A percentile compares a stretch with the other conserved stretches of the same genome.
Conservation (phyloP, 441 rosid genomes). For the Populus hybrid region DNA sequence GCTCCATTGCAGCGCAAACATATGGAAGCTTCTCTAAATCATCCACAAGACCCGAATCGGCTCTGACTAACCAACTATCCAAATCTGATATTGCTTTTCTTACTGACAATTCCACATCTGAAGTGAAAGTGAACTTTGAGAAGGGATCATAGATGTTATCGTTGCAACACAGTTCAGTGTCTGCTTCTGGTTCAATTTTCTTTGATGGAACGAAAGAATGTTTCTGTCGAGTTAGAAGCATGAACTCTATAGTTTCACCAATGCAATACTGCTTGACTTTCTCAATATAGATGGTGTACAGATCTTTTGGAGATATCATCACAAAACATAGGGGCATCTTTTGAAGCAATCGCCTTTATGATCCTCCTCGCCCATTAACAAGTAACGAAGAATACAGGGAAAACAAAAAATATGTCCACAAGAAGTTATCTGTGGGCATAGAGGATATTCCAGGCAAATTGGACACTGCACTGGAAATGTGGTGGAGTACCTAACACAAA, state of each 20-base stretch:
- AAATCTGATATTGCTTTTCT: constrained; percentile 86
- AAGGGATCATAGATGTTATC: constrained; percentile 51
- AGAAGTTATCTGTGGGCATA: constrained; percentile 92
- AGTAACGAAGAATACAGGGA: constrained; percentile 80
- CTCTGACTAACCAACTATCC: constrained; percentile 83
- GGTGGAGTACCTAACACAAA: constrained; percentile 80
- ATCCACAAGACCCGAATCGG: constrained; percentile 88
- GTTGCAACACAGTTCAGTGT: constrained; percentile 15
- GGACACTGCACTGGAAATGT: constrained; percentile 88
- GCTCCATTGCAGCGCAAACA: constrained; percentile 88
- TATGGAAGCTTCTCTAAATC: constrained; percentile 89
- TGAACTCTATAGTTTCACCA: constrained; percentile 70
- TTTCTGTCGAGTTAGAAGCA: constrained; percentile 78
- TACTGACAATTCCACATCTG: constrained; percentile 80
- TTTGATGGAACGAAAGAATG: constrained; percentile 56
- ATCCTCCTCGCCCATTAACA: constrained; percentile 73
- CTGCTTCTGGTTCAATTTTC: constrained; percentile 38
- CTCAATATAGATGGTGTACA: constrained; percentile 75
- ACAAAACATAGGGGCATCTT: constrained; percentile 92
- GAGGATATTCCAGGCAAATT: constrained; percentile 88
- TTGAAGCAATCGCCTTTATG: constrained; percentile 62
- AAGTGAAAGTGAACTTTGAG: constrained; percentile 75
- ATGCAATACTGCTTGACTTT: constrained; percentile 59
- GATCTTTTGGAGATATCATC: constrained; percentile 78
- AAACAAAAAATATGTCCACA: constrained; percentile 98